phyloP scores from a whole-genome alignment of 2,329 filamentous ascomycete genomes.

The Aspergillus pseudoglaucus region DNA sequence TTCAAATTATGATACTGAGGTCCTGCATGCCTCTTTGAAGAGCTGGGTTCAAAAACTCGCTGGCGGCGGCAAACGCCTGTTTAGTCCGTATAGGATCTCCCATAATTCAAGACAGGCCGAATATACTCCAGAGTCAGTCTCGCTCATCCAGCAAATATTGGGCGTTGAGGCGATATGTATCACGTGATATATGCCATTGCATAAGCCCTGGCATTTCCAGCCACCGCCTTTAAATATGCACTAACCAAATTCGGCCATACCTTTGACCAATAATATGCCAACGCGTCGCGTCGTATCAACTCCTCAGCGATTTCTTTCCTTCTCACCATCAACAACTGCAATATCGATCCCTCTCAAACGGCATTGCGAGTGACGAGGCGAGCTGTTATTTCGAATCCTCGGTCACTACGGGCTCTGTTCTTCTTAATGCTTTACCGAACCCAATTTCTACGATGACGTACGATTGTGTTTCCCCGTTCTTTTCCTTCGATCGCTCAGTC shows the following conservation, averaged over 20 bases:
- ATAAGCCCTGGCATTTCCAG: background rate
- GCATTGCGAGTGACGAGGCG: background rate
- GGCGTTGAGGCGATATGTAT: background rate
- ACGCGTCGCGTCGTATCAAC: conserved; percentile 5
- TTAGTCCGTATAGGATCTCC: conserved; percentile 15
- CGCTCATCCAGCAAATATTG: background rate
- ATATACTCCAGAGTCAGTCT: background rate
- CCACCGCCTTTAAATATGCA: background rate
- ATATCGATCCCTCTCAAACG: conserved; percentile 6
- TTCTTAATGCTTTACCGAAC: conserved; percentile 9
- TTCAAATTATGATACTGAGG: conserved; percentile 9
- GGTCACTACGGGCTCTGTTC: conserved; percentile 2
- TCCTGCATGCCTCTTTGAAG: conserved; percentile 35
- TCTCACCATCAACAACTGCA: conserved; percentile 5
- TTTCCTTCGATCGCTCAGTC: conserved; percentile 18
- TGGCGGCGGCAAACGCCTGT: conserved; percentile 29
- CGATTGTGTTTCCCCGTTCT: conserved; percentile 2
- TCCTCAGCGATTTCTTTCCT: conserved; percentile 2
- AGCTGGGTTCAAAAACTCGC: conserved; percentile 32
- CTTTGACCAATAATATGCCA: conserved; percentile 3
- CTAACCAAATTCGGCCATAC: background rate
- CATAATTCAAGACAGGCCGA: conserved; percentile 19
- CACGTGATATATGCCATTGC: background rate
- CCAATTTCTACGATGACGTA: conserved; percentile 9
- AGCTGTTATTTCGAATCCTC: conserved; percentile 3